Evolutionary conservation across 148 eudicot genomes (phyloP).

Genomic region (Amaranthus hypochondriacus): DNA sequence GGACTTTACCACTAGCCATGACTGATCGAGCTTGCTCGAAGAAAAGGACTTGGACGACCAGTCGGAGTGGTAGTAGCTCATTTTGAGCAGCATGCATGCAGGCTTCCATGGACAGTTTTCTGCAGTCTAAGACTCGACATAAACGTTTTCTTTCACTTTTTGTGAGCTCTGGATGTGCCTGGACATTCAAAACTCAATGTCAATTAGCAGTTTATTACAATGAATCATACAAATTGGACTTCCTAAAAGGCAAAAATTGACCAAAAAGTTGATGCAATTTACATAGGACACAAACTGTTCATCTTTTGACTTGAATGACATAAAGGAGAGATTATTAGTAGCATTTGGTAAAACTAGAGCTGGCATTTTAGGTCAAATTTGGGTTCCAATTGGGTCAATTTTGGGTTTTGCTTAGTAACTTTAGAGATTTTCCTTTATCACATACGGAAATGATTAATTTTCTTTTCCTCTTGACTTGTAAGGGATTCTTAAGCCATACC

Average conservation of each 20-base stretch:
- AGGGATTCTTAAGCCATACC: too few species aligned
- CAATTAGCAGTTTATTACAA: not conserved
- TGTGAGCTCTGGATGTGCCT: slow-evolving; percentile 65
- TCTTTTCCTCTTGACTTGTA: too few species aligned
- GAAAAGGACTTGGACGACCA: slow-evolving; percentile 85
- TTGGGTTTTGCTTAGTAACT: too few species aligned
- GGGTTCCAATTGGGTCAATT: too few species aligned
- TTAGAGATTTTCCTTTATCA: too few species aligned
- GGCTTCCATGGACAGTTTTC: slow-evolving; percentile 59
- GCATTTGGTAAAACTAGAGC: not conserved
- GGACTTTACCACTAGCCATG: slow-evolving; percentile 42
- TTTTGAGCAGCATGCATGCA: slow-evolving; percentile 79
- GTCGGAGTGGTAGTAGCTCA: slow-evolving; percentile 69
- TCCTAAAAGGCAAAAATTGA: not conserved
- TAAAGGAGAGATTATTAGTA: not conserved
- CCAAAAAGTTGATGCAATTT: too few species aligned
- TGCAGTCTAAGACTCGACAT: slow-evolving; percentile 74
- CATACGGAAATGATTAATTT: too few species aligned
- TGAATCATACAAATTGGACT: not conserved
- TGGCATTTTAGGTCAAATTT: not conserved
- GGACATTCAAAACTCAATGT: slow-evolving; percentile 12
- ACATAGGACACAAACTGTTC: not conserved
- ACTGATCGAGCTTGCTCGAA: slow-evolving; percentile 78
- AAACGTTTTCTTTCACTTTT: slow-evolving; percentile 70
- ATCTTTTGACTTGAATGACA: not conserved